phyloP scores from a whole-genome alignment of 2,329 filamentous ascomycete species.

The Hymenoscyphus linearis region DNA sequence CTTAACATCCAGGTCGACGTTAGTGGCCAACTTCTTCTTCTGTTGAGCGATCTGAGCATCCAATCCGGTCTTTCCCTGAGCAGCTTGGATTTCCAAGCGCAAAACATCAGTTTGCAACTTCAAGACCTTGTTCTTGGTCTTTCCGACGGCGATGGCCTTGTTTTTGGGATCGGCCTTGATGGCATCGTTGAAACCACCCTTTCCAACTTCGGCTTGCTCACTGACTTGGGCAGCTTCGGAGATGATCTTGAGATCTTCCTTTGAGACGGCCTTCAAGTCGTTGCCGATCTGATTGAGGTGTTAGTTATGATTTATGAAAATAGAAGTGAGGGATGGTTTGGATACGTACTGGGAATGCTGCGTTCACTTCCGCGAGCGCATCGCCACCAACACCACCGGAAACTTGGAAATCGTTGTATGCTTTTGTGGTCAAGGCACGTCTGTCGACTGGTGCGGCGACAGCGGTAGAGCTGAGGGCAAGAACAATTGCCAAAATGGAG shows the following conservation, averaged over 20 bases:
- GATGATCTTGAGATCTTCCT: slow-evolving; percentile 45
- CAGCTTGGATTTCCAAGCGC: slow-evolving; percentile 45
- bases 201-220: slow-evolving; percentile 47
- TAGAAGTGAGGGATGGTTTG: background rate
- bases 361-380: slow-evolving; percentile 47
- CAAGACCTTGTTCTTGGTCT: slow-evolving; percentile 57
- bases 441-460: slow-evolving; percentile 4
- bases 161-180: slow-evolving; percentile 40
- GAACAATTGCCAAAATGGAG: slow-evolving; percentile 11
- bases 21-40: slow-evolving; percentile 48
- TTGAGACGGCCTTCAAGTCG: slow-evolving; percentile 43
- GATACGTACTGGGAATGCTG: slow-evolving; percentile 45
- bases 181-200: slow-evolving; percentile 47
- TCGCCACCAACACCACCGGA: slow-evolving; percentile 47
- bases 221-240: slow-evolving; percentile 43
- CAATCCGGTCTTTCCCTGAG: slow-evolving; percentile 42
- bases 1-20: slow-evolving; percentile 38
- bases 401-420: slow-evolving; percentile 39
- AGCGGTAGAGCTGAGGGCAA: slow-evolving; percentile 11
- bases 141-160: slow-evolving; percentile 44
- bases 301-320: background rate
- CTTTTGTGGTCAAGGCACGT: slow-evolving; percentile 16
- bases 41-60: slow-evolving; percentile 41
- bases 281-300: slow-evolving; percentile 37
- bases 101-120: slow-evolving; percentile 51